Percentiles rank a stretch among this genome's conserved stretches.
Evolutionary conservation across 106 monocot genomes (phyloP).

Genomic region (Allium cepa): DNA sequence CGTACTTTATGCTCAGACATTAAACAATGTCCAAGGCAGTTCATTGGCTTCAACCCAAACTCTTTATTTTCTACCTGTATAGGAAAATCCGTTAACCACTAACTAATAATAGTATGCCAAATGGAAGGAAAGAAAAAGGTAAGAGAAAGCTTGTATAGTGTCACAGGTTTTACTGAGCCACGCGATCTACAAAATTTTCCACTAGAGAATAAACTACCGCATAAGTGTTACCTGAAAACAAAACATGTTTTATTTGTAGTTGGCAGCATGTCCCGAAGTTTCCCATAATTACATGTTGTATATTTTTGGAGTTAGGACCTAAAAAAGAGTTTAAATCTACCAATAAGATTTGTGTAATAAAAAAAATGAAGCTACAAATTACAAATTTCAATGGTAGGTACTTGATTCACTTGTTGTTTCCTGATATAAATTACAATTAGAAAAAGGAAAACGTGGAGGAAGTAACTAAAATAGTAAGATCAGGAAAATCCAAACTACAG

Average conservation of each 20-base stretch:
- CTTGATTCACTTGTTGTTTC: too few species aligned
- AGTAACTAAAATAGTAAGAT: too few species aligned
- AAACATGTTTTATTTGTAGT: constrained; percentile 99
- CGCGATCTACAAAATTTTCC: too few species aligned
- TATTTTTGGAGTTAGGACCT: constrained; percentile 90
- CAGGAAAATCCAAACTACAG: too few species aligned
- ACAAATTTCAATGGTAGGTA: too few species aligned
- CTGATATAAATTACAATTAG: too few species aligned
- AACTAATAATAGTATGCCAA: background rate
- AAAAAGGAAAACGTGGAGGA: too few species aligned
- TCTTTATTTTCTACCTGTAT: constrained; percentile 95
- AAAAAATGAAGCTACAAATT: too few species aligned
- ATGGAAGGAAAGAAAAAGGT: background rate
- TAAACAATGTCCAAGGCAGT: constrained; percentile 96
- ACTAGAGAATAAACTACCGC: too few species aligned
- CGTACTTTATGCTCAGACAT: constrained; percentile 96
- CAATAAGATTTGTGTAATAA: too few species aligned
- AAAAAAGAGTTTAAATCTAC: background rate
- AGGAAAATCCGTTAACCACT: background rate
- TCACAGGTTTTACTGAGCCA: too few species aligned
- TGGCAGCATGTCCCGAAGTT: constrained; percentile 96
- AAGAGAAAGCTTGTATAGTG: background rate
- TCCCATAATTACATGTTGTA: constrained; percentile 99
- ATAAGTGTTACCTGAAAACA: constrained; percentile 62
- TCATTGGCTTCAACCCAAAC: constrained; percentile 99